Evolutionary conservation across 1,284 basidiomycete genomes (phyloP).

Genomic region (Ustilago xerochloae): DNA sequence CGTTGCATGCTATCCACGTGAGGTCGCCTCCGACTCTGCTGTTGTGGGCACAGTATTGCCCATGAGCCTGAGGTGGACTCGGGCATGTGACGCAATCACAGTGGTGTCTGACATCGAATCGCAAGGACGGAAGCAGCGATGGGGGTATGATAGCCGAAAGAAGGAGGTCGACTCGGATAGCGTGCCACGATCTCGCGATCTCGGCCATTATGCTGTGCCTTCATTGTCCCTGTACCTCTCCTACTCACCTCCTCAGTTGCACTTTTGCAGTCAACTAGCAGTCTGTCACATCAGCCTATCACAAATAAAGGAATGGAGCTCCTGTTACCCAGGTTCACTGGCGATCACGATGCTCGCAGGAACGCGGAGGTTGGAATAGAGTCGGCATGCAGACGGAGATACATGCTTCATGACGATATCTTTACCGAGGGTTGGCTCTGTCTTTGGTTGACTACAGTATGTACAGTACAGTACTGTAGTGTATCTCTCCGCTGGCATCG

Average conservation of each 20-base stretch:
- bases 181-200: background rate
- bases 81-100: background rate
- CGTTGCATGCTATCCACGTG: background rate
- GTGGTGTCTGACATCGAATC: background rate
- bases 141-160: background rate
- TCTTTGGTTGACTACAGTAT: background rate
- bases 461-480: too few relatives aligned
- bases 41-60: too few relatives aligned
- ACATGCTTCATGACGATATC: constrained; percentile 1
- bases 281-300: too few relatives aligned
- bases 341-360: background rate
- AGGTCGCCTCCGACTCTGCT: too few relatives aligned
- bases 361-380: background rate
- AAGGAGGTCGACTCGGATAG: background rate
- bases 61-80: background rate
- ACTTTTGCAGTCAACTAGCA: too few relatives aligned
- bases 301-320: background rate
- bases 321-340: background rate
- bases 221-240: too few relatives aligned
- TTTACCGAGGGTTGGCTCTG: background rate
- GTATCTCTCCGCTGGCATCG: too few relatives aligned
- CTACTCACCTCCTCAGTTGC: too few relatives aligned
- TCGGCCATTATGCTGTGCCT: too few relatives aligned
- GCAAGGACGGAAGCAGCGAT: background rate
- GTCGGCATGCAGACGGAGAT: background rate